Conservation (phyloP, 768 basidiomycete genomes). For the Coprinopsis strossmayeri region DNA sequence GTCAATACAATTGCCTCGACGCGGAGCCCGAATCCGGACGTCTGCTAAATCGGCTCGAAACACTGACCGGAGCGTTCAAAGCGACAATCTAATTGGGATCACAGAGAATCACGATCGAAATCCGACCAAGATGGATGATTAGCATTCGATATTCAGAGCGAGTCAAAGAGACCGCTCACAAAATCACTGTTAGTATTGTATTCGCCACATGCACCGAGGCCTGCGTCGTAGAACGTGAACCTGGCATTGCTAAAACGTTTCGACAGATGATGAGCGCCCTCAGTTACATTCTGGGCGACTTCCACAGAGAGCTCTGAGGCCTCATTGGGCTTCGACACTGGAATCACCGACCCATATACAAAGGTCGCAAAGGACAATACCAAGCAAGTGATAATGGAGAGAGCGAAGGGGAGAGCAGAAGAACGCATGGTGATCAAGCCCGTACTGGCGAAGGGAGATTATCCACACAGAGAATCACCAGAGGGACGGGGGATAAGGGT, state of each 20-base stretch:
- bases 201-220: slow-evolving; percentile 26
- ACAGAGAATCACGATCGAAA: not conserved
- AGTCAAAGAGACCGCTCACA: slow-evolving; percentile 16
- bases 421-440: slow-evolving; percentile 2
- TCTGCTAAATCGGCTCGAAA: slow-evolving; percentile 10
- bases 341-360: not conserved
- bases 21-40: not conserved
- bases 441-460: not conserved
- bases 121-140: not conserved
- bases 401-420: not conserved
- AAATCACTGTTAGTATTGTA: slow-evolving; percentile 21
- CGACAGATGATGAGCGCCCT: slow-evolving; percentile 28
- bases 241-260: slow-evolving; percentile 33
- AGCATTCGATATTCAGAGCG: not conserved
- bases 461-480: not conserved
- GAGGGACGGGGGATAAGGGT: not conserved
- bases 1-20: slow-evolving; percentile 3
- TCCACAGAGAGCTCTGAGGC: too few relatives aligned
- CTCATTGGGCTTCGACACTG: not conserved
- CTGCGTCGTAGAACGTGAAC: slow-evolving; percentile 47
- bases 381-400: not conserved
- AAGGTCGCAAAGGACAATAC: not conserved
- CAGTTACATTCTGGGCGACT: too few relatives aligned
- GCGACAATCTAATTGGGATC: slow-evolving; percentile 44
- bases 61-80: slow-evolving; percentile 28